Conservation (phyloP, 179 eudicot species). For the Patellifolia procumbens region DNA sequence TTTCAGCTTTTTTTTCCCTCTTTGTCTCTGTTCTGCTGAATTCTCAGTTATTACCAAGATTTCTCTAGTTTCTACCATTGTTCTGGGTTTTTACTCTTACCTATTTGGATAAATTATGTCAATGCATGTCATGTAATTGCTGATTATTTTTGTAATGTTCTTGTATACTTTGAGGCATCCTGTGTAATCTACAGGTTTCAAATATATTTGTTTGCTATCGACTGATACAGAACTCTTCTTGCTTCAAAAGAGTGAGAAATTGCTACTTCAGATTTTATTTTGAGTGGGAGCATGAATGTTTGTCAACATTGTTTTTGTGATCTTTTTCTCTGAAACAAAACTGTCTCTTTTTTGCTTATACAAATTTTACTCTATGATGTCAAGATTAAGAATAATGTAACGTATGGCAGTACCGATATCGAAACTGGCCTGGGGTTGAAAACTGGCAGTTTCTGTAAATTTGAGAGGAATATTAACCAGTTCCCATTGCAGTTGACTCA, state of each 20-base stretch:
- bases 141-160: too few species aligned
- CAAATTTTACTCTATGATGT: neutral
- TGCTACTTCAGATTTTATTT: neutral
- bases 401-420: neutral
- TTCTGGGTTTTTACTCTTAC: neutral
- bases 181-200: too few species aligned
- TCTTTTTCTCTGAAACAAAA: too few species aligned
- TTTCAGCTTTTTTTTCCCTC: neutral
- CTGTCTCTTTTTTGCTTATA: neutral
- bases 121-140: neutral
- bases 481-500: neutral
- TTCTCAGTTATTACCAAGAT: neutral
- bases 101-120: neutral
- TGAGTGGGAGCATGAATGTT: neutral
- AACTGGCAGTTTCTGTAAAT: neutral
- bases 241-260: neutral
- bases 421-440: neutral
- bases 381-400: neutral
- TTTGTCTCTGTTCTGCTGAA: neutral
- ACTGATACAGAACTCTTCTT: neutral
- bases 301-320: neutral
- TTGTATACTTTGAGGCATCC: too few species aligned
- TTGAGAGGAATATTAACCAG: neutral
- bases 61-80: neutral
- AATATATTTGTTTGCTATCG: too few species aligned